These are phyloP conservation scores for Podochytrium sp. DNA, from an alignment of 192 early-diverging fungal species.

Conservation along the genomic window DNA sequence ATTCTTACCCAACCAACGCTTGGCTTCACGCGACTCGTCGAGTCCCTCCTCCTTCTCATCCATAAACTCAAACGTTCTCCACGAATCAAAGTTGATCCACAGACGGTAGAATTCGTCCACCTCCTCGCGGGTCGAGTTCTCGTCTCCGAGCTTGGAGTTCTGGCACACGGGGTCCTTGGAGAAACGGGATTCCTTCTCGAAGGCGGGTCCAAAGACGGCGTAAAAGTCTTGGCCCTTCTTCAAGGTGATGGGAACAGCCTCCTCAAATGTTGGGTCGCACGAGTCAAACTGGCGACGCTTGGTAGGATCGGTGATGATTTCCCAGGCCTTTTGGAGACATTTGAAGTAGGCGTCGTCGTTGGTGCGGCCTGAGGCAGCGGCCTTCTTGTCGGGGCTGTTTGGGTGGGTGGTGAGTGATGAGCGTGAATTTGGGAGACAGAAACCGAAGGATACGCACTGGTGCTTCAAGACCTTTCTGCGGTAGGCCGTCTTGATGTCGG, in stretches of 20 bases:
- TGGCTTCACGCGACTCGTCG: slow-evolving; percentile 91
- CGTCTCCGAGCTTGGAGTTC: slow-evolving; percentile 66
- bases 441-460: slow-evolving; percentile 52
- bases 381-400: slow-evolving; percentile 93
- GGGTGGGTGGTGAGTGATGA: not conserved
- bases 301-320: slow-evolving; percentile 86
- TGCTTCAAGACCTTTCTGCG: slow-evolving; percentile 94
- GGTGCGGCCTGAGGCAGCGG: slow-evolving; percentile 71
- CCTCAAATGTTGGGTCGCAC: slow-evolving; percentile 83
- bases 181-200: slow-evolving; percentile 90
- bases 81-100: slow-evolving; percentile 89
- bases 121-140: slow-evolving; percentile 62
- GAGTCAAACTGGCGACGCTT: slow-evolving; percentile 97
- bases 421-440: not conserved
- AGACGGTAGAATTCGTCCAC: slow-evolving; percentile 77
- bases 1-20: slow-evolving; percentile 92
- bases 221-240: slow-evolving; percentile 88
- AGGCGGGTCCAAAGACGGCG: slow-evolving; percentile 70
- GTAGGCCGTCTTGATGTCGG: slow-evolving; percentile 91
- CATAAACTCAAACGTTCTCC: slow-evolving; percentile 96
- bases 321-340: slow-evolving; percentile 93
- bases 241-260: slow-evolving; percentile 63
- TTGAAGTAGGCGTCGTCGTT: slow-evolving; percentile 98
- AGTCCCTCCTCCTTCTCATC: slow-evolving; percentile 96
- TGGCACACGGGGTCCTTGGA: slow-evolving; percentile 85